Conservation (phyloP, 805 yeast genomes). For the Ogataea nakhonphanomensis region DNA sequence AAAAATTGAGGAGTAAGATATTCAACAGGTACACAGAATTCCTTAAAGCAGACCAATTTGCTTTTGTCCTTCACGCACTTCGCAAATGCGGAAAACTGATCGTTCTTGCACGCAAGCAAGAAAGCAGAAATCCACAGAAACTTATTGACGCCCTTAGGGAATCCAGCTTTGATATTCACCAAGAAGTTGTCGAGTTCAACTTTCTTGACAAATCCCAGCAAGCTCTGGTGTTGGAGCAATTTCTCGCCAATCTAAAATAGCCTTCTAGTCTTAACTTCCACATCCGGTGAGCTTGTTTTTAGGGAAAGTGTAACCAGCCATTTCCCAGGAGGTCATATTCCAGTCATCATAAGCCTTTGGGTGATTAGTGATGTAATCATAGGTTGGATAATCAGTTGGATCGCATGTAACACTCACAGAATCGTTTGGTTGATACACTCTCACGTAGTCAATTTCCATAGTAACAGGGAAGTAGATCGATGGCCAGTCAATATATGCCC, state of each 20-base stretch:
- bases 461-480: slow-evolving; percentile 72
- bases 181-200: slow-evolving; percentile 11
- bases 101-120: slow-evolving; percentile 5
- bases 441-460: slow-evolving; percentile 77
- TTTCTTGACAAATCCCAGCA: slow-evolving; percentile 8
- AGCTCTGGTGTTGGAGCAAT: slow-evolving; percentile 3
- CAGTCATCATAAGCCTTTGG: slow-evolving; percentile 61
- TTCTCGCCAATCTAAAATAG: slow-evolving; percentile 3
- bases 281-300: slow-evolving; percentile 53
- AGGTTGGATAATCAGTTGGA: slow-evolving; percentile 81
- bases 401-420: slow-evolving; percentile 70
- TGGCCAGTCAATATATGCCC: slow-evolving; percentile 95
- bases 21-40: slow-evolving; percentile 15
- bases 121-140: neutral
- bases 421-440: slow-evolving; percentile 84
- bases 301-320: slow-evolving; percentile 71
- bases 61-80: slow-evolving; percentile 4
- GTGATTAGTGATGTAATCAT: slow-evolving; percentile 74
- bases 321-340: slow-evolving; percentile 72
- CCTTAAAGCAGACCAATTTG: slow-evolving; percentile 9
- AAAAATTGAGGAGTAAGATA: slow-evolving; percentile 15
- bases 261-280: neutral
- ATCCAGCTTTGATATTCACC: slow-evolving; percentile 5
- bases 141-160: slow-evolving; percentile 1
- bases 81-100: slow-evolving; percentile 5